These are phyloP conservation scores for Fusarium caatingaense DNA, from an alignment of 2,329 filamentous ascomycete genomes.

Conservation along the genomic window DNA sequence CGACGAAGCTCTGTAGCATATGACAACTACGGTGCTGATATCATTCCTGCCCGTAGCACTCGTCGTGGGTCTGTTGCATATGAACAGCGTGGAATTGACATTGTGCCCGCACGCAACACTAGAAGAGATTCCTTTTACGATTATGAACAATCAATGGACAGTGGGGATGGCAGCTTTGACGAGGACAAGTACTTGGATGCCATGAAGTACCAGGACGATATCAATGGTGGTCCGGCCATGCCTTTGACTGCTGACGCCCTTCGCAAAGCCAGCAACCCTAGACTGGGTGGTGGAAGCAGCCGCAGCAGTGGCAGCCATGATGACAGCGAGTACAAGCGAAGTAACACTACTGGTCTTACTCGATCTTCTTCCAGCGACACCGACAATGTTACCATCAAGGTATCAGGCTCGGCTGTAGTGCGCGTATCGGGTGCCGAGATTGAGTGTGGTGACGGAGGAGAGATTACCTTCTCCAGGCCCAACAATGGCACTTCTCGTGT, in stretches of 20 bases:
- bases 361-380: slow-evolving; percentile 62
- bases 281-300: slow-evolving; percentile 61
- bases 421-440: slow-evolving; percentile 68
- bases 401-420: slow-evolving; percentile 67
- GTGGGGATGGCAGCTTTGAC: slow-evolving; percentile 50
- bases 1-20: slow-evolving; percentile 53
- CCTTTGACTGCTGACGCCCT: slow-evolving; percentile 68
- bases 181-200: slow-evolving; percentile 55
- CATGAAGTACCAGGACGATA: slow-evolving; percentile 64
- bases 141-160: slow-evolving; percentile 49
- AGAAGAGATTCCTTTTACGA: slow-evolving; percentile 58
- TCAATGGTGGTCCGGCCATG: slow-evolving; percentile 57
- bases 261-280: slow-evolving; percentile 59
- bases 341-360: slow-evolving; percentile 71
- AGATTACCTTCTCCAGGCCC: slow-evolving; percentile 65
- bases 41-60: slow-evolving; percentile 48
- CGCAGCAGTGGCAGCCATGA: slow-evolving; percentile 70
- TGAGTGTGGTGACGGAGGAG: slow-evolving; percentile 67
- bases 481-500: slow-evolving; percentile 49
- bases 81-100: slow-evolving; percentile 53
- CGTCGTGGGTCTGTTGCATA: slow-evolving; percentile 53
- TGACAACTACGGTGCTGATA: slow-evolving; percentile 54
- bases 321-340: slow-evolving; percentile 72
- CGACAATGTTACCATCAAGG: slow-evolving; percentile 71
- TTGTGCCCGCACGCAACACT: slow-evolving; percentile 46